Conservation (phyloP, 2,329 filamentous ascomycete genomes). For the Grosmannia huntii region DNA sequence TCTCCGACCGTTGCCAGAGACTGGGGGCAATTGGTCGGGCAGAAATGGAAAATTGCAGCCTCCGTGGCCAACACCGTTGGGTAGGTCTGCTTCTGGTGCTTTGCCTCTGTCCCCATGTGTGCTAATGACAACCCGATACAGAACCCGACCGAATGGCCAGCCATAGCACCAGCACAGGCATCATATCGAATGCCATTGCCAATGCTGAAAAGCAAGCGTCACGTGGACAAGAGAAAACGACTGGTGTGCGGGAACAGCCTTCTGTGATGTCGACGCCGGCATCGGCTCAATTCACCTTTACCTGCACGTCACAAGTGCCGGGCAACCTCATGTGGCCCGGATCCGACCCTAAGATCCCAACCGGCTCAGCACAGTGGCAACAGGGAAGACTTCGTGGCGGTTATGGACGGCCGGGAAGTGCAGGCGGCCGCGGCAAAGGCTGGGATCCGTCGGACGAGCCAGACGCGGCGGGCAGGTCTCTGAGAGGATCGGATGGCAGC, state of each 20-base stretch:
- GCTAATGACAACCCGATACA: not conserved
- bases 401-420: not conserved
- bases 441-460: not conserved
- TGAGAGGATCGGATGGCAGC: not conserved
- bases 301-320: constrained; percentile 79
- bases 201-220: constrained; percentile 63
- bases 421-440: not conserved
- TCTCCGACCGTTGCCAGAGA: constrained; percentile 45
- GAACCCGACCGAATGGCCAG: not conserved
- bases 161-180: constrained; percentile 40
- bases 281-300: constrained; percentile 91
- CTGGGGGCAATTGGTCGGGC: constrained; percentile 41
- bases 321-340: constrained; percentile 60
- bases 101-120: not conserved
- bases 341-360: constrained; percentile 5
- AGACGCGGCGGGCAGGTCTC: not conserved
- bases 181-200: constrained; percentile 85
- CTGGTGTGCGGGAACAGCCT: constrained; percentile 58
- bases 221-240: constrained; percentile 64
- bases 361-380: constrained; percentile 3
- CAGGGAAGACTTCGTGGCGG: constrained; percentile 2
- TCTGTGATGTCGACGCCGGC: constrained; percentile 49
- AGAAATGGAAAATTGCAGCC: constrained; percentile 33
- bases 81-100: constrained; percentile 6
- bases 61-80: constrained; percentile 13